A percentile compares a stretch with the other conserved stretches of the same genome.
phyloP scores from a whole-genome alignment of 176 grass and related monocot genomes.

The Hsuehochloa calcarea region DNA sequence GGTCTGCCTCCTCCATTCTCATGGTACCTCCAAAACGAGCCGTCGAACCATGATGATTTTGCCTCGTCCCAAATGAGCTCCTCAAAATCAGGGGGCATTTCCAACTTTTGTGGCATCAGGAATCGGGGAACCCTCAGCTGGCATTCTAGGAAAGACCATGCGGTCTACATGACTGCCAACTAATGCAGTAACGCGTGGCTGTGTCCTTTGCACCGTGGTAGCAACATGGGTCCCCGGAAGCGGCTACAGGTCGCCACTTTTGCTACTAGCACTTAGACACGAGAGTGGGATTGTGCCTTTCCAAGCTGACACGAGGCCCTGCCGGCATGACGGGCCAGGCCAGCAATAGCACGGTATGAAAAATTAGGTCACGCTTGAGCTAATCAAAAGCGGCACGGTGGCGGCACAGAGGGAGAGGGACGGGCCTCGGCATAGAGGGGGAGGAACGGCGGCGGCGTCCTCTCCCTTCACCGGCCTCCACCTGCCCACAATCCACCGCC shows the following conservation, averaged over 20 bases:
- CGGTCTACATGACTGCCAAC: neutral
- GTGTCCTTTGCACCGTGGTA: neutral
- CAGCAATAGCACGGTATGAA: no score
- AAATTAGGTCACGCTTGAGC: no score
- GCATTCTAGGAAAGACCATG: neutral
- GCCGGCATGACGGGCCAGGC: no score
- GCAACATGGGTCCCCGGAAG: neutral
- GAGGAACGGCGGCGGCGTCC: no score
- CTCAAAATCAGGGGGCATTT: conserved; percentile 5
- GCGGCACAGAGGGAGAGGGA: no score
- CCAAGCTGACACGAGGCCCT: no score
- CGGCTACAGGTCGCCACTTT: neutral
- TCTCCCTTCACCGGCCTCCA: no score
- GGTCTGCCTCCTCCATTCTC: neutral
- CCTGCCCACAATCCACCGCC: no score
- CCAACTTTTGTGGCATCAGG: neutral
- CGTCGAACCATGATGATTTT: neutral
- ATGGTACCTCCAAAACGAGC: neutral
- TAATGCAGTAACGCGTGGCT: neutral
- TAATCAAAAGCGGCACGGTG: no score
- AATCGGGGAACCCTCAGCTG: neutral
- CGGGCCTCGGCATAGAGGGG: no score
- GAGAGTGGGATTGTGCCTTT: no score
- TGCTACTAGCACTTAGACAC: neutral
- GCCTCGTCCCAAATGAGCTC: neutral